Percentiles rank a stretch among this genome's conserved stretches.
phyloP scores from a whole-genome alignment of 2,329 filamentous ascomycete species.

The Penicillium italicum region DNA sequence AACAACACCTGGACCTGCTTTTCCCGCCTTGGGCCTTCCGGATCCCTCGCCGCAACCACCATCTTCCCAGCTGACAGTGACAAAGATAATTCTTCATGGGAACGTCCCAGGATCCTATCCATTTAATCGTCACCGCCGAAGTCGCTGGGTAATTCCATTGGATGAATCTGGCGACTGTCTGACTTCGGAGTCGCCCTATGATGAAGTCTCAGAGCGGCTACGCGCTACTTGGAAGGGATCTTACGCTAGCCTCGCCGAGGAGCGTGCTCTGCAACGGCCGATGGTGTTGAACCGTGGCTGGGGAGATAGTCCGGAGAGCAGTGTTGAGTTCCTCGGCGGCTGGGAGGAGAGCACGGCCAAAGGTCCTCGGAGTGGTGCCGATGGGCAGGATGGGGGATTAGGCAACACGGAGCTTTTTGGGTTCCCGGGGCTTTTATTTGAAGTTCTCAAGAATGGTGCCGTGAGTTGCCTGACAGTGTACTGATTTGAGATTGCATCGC shows the following conservation, averaged over 20 bases:
- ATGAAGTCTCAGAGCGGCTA: constrained; percentile 66
- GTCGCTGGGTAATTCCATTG: constrained; percentile 72
- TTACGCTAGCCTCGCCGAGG: constrained; percentile 56
- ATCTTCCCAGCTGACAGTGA: constrained; percentile 70
- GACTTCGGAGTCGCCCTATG: constrained; percentile 74
- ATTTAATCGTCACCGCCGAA: constrained; percentile 89
- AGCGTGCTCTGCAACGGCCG: constrained; percentile 52
- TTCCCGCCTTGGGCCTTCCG: constrained; percentile 50
- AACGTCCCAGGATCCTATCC: constrained; percentile 95
- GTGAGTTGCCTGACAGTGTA: constrained; percentile 89
- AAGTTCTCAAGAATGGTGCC: constrained; percentile 87
- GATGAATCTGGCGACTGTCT: constrained; percentile 47
- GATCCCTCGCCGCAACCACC: constrained; percentile 30
- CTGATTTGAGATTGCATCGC: constrained; percentile 42
- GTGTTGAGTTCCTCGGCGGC: constrained; percentile 76
- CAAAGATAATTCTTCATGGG: constrained; percentile 88
- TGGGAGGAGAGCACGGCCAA: constrained; percentile 70
- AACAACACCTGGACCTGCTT: constrained; percentile 59
- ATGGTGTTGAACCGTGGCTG: constrained; percentile 91
- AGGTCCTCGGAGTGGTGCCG: constrained; percentile 43
- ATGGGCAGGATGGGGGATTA: constrained; percentile 50
- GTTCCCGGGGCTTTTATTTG: constrained; percentile 90
- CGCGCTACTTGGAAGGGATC: constrained; percentile 66
- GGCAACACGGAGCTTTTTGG: constrained; percentile 84
- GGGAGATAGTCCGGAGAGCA: constrained; percentile 87